Evolutionary conservation across 345 rosid species (phyloP).

Genomic region (Nephelium lappaceum): DNA sequence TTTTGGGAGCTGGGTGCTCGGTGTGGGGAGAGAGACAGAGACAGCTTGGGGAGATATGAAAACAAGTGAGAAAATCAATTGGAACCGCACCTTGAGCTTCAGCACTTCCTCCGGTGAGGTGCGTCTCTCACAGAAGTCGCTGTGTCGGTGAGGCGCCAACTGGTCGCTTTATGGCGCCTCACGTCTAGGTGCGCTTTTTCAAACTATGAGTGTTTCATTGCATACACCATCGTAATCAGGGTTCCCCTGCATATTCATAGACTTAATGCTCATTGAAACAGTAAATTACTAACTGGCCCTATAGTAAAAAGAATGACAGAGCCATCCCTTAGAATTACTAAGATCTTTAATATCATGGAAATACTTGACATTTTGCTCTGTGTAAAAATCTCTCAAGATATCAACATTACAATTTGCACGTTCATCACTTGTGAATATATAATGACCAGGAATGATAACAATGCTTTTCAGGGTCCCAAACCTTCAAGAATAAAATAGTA

Average conservation of each 20-base stretch:
- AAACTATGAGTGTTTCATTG: no score
- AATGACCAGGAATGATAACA: constrained; percentile 95
- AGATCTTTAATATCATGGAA: constrained; percentile 94
- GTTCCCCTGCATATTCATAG: constrained; percentile 20
- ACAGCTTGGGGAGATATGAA: no score
- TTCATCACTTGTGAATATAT: constrained; percentile 87
- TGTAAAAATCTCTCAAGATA: constrained; percentile 88
- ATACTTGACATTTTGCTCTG: constrained; percentile 85
- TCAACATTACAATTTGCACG: constrained; percentile 97
- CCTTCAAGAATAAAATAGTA: constrained; percentile 46
- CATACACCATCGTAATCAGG: no score
- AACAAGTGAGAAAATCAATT: no score
- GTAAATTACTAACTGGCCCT: neutral
- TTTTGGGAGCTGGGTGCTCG: no score
- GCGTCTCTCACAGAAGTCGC: no score
- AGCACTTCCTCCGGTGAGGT: no score
- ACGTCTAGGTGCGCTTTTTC: no score
- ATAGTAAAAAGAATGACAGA: constrained; percentile 12
- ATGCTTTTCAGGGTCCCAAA: constrained; percentile 97
- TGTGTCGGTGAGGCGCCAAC: no score
- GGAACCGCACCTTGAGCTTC: no score
- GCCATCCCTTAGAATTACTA: constrained; percentile 72
- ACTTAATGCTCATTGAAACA: neutral
- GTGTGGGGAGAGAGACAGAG: no score
- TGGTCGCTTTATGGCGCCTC: no score